These are phyloP conservation scores for Plasmodium vinckei DNA, from an alignment of 169 alveolate species.

Conservation along the genomic window DNA sequence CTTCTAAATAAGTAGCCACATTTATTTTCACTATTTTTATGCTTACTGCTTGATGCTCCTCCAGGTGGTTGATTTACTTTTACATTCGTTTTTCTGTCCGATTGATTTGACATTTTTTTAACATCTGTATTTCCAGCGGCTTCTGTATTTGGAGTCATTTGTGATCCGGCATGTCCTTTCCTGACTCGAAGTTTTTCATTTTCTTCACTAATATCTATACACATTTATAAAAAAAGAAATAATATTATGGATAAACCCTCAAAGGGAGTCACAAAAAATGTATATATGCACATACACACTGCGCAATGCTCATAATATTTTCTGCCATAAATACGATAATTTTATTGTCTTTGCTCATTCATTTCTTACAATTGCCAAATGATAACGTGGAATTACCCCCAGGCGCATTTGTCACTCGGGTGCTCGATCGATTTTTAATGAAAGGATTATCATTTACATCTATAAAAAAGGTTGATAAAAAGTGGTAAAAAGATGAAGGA, in stretches of 20 bases:
- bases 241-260: not conserved
- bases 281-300: not conserved
- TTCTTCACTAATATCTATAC: constrained; percentile 12
- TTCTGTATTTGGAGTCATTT: not conserved
- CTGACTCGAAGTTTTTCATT: constrained; percentile 5
- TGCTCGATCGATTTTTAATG: constrained; percentile 57
- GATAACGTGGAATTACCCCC: constrained; percentile 70
- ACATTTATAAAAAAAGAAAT: not conserved
- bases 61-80: constrained; percentile 83
- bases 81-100: constrained; percentile 58
- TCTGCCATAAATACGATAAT: not conserved
- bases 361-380: constrained; percentile 61
- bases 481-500: too few relatives aligned
- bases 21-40: not conserved
- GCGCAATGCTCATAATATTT: not conserved
- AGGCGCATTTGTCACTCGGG: constrained; percentile 62
- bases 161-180: constrained; percentile 10
- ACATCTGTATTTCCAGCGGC: constrained; percentile 61
- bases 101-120: constrained; percentile 6
- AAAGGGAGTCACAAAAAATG: not conserved
- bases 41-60: constrained; percentile 84
- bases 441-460: constrained; percentile 72
- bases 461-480: constrained; percentile 7
- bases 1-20: constrained; percentile 22
- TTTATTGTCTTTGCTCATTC: not conserved